phyloP scores from a whole-genome alignment of 1,284 basidiomycete species.

The Stygiomarasmius scandens region DNA sequence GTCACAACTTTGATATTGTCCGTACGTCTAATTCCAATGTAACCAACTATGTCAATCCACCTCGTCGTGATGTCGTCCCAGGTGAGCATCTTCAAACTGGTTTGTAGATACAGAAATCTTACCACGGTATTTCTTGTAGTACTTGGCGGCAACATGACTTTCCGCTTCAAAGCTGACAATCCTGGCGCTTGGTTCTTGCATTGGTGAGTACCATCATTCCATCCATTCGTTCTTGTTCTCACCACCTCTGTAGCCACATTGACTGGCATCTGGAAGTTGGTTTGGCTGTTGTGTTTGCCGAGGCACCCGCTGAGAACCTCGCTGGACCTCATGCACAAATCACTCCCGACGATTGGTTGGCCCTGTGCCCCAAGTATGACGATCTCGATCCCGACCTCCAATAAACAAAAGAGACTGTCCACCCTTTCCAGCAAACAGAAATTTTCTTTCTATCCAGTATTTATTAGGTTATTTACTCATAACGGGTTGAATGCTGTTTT shows the following conservation, averaged over 20 bases:
- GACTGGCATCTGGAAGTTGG: slow-evolving; percentile 43
- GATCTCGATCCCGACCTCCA: slow-evolving; percentile 32
- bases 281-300: slow-evolving; percentile 38
- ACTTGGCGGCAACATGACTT: slow-evolving; percentile 34
- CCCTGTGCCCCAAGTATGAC: slow-evolving; percentile 34
- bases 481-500: too few species aligned
- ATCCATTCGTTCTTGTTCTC: background rate
- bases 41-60: slow-evolving; percentile 34
- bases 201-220: slow-evolving; percentile 25
- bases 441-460: too few species aligned
- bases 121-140: too few species aligned
- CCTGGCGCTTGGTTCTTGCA: slow-evolving; percentile 43
- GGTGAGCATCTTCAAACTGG: background rate
- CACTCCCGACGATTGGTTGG: slow-evolving; percentile 31
- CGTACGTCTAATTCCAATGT: slow-evolving; percentile 23
- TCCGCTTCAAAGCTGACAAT: slow-evolving; percentile 36
- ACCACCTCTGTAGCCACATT: slow-evolving; percentile 28
- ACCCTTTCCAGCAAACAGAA: too few species aligned
- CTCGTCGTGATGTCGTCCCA: slow-evolving; percentile 37
- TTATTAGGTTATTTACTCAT: too few species aligned
- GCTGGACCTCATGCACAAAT: slow-evolving; percentile 32
- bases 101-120: too few species aligned
- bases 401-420: too few species aligned
- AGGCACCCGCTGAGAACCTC: slow-evolving; percentile 30
- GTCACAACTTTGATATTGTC: slow-evolving; percentile 39